Conservation (phyloP, 768 basidiomycete species). For the Pleurotus cornucopiae region DNA sequence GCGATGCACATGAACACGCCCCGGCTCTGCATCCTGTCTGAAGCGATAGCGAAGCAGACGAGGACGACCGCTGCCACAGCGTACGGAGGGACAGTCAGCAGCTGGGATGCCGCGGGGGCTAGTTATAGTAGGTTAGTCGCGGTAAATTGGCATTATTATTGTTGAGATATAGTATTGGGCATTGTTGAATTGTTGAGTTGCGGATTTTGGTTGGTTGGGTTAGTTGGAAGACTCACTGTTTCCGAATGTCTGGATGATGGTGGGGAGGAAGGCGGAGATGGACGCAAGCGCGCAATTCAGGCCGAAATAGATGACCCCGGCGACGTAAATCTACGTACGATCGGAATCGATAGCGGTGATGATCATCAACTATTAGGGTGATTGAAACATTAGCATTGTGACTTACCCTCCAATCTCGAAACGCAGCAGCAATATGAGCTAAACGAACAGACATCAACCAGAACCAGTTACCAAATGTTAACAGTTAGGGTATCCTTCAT, state of each 20-base stretch:
- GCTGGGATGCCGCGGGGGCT: constrained; percentile 65
- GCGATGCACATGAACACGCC: constrained; percentile 42
- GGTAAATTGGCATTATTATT: too few species aligned
- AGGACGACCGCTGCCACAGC: constrained; percentile 66
- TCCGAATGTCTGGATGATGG: constrained; percentile 72
- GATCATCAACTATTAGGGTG: not conserved
- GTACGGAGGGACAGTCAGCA: constrained; percentile 82
- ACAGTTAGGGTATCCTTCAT: not conserved
- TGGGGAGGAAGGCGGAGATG: constrained; percentile 79
- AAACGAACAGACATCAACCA: not conserved
- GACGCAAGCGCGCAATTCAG: constrained; percentile 75
- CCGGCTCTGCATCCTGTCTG: constrained; percentile 65
- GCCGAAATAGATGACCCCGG: constrained; percentile 75
- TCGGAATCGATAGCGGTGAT: too few species aligned
- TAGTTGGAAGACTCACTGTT: constrained; percentile 43
- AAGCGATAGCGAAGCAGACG: constrained; percentile 50
- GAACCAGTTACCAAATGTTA: not conserved
- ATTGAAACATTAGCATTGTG: not conserved
- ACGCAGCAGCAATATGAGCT: constrained; percentile 62
- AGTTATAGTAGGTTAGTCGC: not conserved
- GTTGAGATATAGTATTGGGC: too few species aligned
- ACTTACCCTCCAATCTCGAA: constrained; percentile 67
- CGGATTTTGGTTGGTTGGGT: too few species aligned
- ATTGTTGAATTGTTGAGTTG: too few species aligned
- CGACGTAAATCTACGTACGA: constrained; percentile 47